Evolutionary conservation across 1,284 basidiomycete genomes (phyloP), one percentile per base, ranked within the genome.

Genomic region (Apiotrichum veenhuisii): DNA sequence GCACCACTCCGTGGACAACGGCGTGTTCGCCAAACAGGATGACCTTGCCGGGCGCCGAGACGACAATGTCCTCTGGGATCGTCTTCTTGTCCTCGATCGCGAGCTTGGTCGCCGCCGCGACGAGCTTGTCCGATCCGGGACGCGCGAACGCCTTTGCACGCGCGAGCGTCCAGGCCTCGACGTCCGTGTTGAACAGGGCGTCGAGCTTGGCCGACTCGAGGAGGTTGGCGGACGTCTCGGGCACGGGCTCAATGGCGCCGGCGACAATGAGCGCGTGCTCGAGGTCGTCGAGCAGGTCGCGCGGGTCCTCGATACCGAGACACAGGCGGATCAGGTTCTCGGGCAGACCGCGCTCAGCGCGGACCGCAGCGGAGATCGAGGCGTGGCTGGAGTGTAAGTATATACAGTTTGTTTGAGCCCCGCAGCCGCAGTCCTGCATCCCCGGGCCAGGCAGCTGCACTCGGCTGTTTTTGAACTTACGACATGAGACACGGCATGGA

Each of bases 401-500:
- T n/a, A 30, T 23, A 30, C 1, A 25, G 2, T 18, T 22, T 17
- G 26, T 50, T 34, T n/a, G n/a, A n/a, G n/a, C n/a, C n/a, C n/a
- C n/a, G n/a, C n/a, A n/a, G n/a, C n/a, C n/a, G n/a, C n/a, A n/a
- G n/a, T n/a, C n/a, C n/a, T n/a, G n/a, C n/a, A n/a, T n/a, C n/a
- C n/a, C n/a, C n/a, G n/a, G n/a, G n/a, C n/a, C n/a, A n/a, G n/a
- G n/a, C n/a, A n/a, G n/a, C n/a, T n/a, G n/a, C n/a, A n/a, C n/a
- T n/a, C n/a, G n/a, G n/a, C n/a, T n/a, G n/a, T n/a, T 3, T 7
- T 3, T 45, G n/a, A 15, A 85, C 91, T 79, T 77, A 95, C 92
- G 92, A 96, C 96, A 99, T 98, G 66, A 94, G 86, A 77, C 96
- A 98, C 44, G 96, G 96, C 96, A 99, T 98, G 67, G 91, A 94